Percentiles rank a stretch among this genome's conserved stretches.
Evolutionary conservation across 192 early-diverging fungal species (phyloP).

Genomic region (Gaertneriomyces semiglobifer): DNA sequence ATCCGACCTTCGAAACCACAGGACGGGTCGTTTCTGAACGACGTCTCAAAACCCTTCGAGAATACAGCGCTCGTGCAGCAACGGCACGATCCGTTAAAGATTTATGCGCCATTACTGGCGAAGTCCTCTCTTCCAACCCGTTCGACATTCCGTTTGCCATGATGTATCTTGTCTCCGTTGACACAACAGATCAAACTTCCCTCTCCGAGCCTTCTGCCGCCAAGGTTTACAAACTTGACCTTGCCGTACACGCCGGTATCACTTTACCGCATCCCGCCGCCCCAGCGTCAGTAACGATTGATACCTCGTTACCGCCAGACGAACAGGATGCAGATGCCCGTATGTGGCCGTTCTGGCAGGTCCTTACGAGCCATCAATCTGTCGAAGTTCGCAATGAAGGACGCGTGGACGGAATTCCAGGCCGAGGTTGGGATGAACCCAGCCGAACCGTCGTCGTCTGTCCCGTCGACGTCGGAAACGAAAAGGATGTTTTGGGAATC

Average conservation of each 20-base stretch:
- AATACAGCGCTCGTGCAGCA: constrained; percentile 17
- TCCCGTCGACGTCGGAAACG: constrained; percentile 25
- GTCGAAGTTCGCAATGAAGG: not conserved
- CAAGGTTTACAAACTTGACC: constrained; percentile 11
- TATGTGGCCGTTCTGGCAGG: constrained; percentile 23
- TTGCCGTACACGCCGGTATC: constrained; percentile 7
- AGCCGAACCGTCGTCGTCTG: constrained; percentile 11
- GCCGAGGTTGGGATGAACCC: constrained; percentile 16
- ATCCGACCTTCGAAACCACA: constrained; percentile 24
- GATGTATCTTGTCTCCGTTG: constrained; percentile 18
- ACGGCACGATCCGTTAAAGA: constrained; percentile 13
- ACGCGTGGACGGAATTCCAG: constrained; percentile 12
- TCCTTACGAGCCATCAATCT: not conserved
- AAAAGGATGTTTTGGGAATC: constrained; percentile 19
- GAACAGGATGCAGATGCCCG: not conserved
- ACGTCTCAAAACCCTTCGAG: constrained; percentile 22
- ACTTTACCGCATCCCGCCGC: constrained; percentile 5
- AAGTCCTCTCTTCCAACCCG: not conserved
- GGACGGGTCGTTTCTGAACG: constrained; percentile 17
- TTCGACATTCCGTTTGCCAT: constrained; percentile 23
- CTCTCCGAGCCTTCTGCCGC: not conserved
- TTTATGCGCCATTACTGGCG: not conserved
- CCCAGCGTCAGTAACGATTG: constrained; percentile 8
- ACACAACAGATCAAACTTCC: constrained; percentile 1
- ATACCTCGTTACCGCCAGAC: not conserved